A percentile compares a stretch with the other conserved stretches of the same genome.
Evolutionary conservation across 345 rosid species (phyloP).

Genomic region (Geranium rotundifolium): DNA sequence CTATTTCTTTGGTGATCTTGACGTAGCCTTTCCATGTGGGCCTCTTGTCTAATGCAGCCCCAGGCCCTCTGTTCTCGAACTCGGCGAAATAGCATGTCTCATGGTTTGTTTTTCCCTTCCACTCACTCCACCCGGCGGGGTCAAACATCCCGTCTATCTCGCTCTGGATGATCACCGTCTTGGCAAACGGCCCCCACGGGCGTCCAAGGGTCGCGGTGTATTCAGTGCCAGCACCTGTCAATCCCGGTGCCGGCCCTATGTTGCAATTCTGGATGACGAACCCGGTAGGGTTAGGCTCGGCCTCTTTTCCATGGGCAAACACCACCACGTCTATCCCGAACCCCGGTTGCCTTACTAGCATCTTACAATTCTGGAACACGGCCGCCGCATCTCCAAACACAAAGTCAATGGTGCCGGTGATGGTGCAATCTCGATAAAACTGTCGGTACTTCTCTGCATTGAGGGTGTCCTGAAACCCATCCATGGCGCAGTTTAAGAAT

Average conservation of each 20-base stretch:
- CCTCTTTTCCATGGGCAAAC: slow-evolving; percentile 21
- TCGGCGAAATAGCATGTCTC: slow-evolving; percentile 43
- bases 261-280: slow-evolving; percentile 31
- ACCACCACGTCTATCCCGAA: too few species aligned
- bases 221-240: too few species aligned
- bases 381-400: slow-evolving; percentile 27
- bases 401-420: slow-evolving; percentile 40
- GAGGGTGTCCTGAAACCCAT: slow-evolving; percentile 36
- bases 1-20: slow-evolving; percentile 22
- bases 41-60: slow-evolving; percentile 26
- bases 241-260: slow-evolving; percentile 20
- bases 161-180: slow-evolving; percentile 20
- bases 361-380: slow-evolving; percentile 35
- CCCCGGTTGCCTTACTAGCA: slow-evolving; percentile 31
- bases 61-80: slow-evolving; percentile 63
- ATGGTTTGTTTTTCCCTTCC: slow-evolving; percentile 32
- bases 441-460: slow-evolving; percentile 36
- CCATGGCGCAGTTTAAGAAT: slow-evolving; percentile 36
- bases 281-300: slow-evolving; percentile 21
- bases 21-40: slow-evolving; percentile 59
- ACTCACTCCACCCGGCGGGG: slow-evolving; percentile 19
- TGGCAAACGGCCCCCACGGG: slow-evolving; percentile 22
- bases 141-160: slow-evolving; percentile 19
- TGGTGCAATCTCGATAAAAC: slow-evolving; percentile 38
- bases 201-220: slow-evolving; percentile 32